A percentile compares a stretch with the other conserved stretches of the same genome.
These are phyloP conservation scores for Heterobasidion irregulare DNA, from an alignment of 1,284 basidiomycete genomes.

Conservation along the genomic window DNA sequence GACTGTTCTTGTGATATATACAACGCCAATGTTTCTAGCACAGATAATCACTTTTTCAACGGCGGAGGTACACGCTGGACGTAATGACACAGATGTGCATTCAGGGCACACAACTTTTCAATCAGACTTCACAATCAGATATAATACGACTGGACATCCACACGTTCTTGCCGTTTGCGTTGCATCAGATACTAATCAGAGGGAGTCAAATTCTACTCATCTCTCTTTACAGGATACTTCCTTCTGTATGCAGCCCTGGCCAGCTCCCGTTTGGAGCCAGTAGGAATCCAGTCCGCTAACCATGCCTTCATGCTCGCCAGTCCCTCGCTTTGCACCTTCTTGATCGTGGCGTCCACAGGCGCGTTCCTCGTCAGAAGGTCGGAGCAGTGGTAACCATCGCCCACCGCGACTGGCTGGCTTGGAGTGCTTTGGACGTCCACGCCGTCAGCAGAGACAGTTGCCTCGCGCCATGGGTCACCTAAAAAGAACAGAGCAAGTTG, in stretches of 20 bases:
- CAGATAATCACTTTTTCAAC: too few relatives aligned
- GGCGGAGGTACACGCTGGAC: too few relatives aligned
- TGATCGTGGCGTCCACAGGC: constrained; percentile 40
- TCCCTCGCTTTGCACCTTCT: constrained; percentile 39
- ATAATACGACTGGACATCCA: too few relatives aligned
- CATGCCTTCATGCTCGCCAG: constrained; percentile 38
- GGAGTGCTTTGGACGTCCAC: constrained; percentile 32
- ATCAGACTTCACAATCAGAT: too few relatives aligned
- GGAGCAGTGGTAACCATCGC: constrained; percentile 61
- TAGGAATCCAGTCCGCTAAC: constrained; percentile 32
- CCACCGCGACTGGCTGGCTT: constrained; percentile 43
- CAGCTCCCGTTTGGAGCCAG: not conserved
- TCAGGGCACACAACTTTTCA: too few relatives aligned
- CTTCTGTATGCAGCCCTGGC: not conserved
- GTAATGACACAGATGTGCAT: too few relatives aligned
- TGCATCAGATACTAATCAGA: too few relatives aligned
- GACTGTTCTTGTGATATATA: too few relatives aligned
- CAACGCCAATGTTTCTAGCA: too few relatives aligned
- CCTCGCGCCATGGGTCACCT: constrained; percentile 62
- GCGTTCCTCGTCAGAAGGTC: constrained; percentile 41
- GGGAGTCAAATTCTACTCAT: not conserved
- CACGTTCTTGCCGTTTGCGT: too few relatives aligned
- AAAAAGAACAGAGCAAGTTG: not conserved
- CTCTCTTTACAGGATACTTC: not conserved
- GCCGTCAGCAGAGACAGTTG: constrained; percentile 53